These are phyloP conservation scores for Globisporangium iwayamae DNA, from an alignment of 352 stramenopile species.

Conservation along the genomic window DNA sequence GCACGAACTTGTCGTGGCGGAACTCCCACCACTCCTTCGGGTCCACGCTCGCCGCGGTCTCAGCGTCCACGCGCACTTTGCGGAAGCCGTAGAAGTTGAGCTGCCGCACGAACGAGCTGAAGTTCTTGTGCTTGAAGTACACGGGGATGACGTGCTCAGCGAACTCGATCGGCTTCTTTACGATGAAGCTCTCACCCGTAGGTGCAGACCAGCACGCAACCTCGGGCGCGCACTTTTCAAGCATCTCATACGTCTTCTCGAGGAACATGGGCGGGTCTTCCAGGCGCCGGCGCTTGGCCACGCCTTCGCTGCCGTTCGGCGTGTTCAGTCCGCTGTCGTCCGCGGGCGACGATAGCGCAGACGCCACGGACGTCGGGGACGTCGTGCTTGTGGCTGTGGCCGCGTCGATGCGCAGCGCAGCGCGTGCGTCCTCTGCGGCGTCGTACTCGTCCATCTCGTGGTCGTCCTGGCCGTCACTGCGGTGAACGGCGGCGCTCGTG, in stretches of 20 bases:
- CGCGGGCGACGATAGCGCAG: constrained; percentile 29
- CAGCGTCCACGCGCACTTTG: constrained; percentile 62
- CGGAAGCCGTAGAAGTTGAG: constrained; percentile 92
- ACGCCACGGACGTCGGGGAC: constrained; percentile 29
- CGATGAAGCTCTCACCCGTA: constrained; percentile 81
- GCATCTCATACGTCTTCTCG: constrained; percentile 89
- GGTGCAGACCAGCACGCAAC: constrained; percentile 74
- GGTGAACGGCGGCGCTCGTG: not conserved
- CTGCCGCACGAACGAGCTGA: constrained; percentile 91
- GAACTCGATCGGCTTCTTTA: constrained; percentile 86
- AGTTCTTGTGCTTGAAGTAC: constrained; percentile 93
- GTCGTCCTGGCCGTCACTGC: constrained; percentile 4
- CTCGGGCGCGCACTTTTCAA: constrained; percentile 70
- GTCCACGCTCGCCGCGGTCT: constrained; percentile 34
- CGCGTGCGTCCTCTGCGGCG: not conserved
- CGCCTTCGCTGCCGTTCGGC: constrained; percentile 22
- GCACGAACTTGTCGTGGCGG: constrained; percentile 79
- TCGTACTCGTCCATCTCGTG: constrained; percentile 2
- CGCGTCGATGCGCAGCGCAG: constrained; percentile 38
- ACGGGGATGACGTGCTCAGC: constrained; percentile 83
- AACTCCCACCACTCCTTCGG: constrained; percentile 84
- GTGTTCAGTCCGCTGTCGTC: constrained; percentile 33
- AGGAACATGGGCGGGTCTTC: constrained; percentile 76
- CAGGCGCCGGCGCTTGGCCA: constrained; percentile 31
- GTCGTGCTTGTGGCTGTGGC: constrained; percentile 11